Base-by-base conservation (phyloP, 345 rosid genomes). In the Balakata baccata region DNA sequence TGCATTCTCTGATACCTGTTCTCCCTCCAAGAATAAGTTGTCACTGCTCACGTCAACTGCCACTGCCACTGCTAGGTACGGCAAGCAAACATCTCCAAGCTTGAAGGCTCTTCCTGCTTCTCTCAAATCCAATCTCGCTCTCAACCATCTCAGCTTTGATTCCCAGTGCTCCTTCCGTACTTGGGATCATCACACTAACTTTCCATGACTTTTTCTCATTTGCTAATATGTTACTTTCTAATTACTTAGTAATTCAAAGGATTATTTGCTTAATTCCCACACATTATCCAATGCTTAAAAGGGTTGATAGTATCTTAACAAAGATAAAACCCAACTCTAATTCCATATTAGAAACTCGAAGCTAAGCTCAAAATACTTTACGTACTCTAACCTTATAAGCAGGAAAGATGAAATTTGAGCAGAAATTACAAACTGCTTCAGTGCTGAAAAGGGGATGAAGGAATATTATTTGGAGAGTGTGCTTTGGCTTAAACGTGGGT, bases 1-100 rank as follows among this genome's bases (percentile, higher is more conserved):
- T 74, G 86, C 96, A n/a, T 90, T 81, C 61, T 89, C 96, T 6
- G 98, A 90, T 71, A 82, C 90, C 82, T 86, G 84, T 76, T 94
- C 98, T 0, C 98, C 94, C 9, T 85, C 79, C 29, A 92, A 92
- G 85, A 88, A 86, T 66, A 92, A 80, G 80, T 73, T 88, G 14
- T 82, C 82, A 39, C 72, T 91, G 10, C 46, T 80, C 5, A 75
- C 89, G 41, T 81, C 92, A 1, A 14, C 82, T 29, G 34, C 34
- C 34, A 14, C 82, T 29, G 34, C 34, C 34, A 29, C 34, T 29
- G 34, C 34, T 29, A 29, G 34, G 34, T 29, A 29, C 34, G 34
- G 34, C 80, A 18, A 66, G 3, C 96, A 92, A 84, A 76, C 90
- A 67, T 90, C 95, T 75, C 98, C 97, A 14, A 81, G 94, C 85